Evolutionary conservation across 495 filamentous ascomycete genomes (phyloP).

Genomic region (Xylaria bambusicola): DNA sequence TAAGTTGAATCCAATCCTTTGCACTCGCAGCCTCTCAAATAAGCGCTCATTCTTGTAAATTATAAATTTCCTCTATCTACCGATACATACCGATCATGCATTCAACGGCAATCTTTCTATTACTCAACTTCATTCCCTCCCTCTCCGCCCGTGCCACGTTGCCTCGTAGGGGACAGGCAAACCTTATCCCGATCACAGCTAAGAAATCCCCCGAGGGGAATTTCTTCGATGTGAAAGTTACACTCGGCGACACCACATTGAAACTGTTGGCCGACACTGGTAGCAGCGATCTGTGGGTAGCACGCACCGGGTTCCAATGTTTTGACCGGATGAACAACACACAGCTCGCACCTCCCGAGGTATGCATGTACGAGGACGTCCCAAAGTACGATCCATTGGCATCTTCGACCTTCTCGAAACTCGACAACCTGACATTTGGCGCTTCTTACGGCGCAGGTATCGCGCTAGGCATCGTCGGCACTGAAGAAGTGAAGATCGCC

Average conservation of each 20-base stretch:
- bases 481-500: slow-evolving; percentile 55
- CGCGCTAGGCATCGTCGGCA: slow-evolving; percentile 3
- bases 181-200: neutral
- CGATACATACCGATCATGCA: neutral
- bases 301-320: slow-evolving; percentile 46
- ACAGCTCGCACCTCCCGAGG: slow-evolving; percentile 15
- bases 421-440: slow-evolving; percentile 5
- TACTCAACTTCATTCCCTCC: neutral
- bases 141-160: neutral
- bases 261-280: slow-evolving; percentile 57
- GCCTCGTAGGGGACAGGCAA: neutral
- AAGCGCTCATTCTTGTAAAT: neutral
- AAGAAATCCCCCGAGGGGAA: neutral
- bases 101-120: neutral
- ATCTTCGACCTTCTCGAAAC: slow-evolving; percentile 41
- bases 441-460: slow-evolving; percentile 10
- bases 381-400: slow-evolving; percentile 31
- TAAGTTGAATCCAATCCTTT: too few relatives aligned
- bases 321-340: slow-evolving; percentile 24
- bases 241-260: slow-evolving; percentile 42
- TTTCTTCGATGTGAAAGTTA: slow-evolving; percentile 21
- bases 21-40: neutral
- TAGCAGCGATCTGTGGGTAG: slow-evolving; percentile 58
- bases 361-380: slow-evolving; percentile 39
- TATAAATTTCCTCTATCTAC: neutral